Evolutionary conservation across 495 filamentous ascomycete species (phyloP).

Genomic region (Daldinia childiae): DNA sequence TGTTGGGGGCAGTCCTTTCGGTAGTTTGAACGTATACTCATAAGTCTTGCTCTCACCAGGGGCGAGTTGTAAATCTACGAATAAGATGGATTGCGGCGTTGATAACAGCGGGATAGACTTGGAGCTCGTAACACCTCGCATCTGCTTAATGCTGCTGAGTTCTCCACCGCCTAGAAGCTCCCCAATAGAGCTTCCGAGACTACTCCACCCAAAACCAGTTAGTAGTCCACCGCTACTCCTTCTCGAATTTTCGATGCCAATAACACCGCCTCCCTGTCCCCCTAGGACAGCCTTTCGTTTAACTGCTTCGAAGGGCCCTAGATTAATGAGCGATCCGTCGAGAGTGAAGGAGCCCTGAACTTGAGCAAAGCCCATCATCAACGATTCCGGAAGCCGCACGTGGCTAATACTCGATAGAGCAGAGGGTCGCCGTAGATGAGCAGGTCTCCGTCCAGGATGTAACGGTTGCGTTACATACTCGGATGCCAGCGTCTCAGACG

Average conservation of each 20-base stretch:
- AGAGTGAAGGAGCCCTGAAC: constrained; percentile 91
- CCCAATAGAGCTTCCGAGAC: constrained; percentile 85
- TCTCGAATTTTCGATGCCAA: constrained; percentile 79
- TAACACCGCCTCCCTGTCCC: constrained; percentile 83
- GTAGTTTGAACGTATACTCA: constrained; percentile 84
- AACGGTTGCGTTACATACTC: constrained; percentile 78
- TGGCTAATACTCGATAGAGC: constrained; percentile 59
- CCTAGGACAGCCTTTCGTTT: constrained; percentile 93
- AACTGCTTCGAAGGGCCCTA: constrained; percentile 91
- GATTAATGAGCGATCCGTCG: constrained; percentile 90
- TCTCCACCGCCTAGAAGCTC: constrained; percentile 86
- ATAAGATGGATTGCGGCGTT: constrained; percentile 95
- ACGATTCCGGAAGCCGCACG: constrained; percentile 67
- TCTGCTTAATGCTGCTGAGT: constrained; percentile 91
- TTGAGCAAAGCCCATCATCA: constrained; percentile 99
- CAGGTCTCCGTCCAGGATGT: constrained; percentile 53
- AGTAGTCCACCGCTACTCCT: constrained; percentile 84
- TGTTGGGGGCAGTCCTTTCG: constrained; percentile 85
- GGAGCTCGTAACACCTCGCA: constrained; percentile 82
- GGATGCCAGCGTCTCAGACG: constrained; percentile 89
- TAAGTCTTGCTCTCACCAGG: constrained; percentile 92
- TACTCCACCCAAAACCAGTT: constrained; percentile 86
- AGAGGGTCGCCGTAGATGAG: constrained; percentile 71
- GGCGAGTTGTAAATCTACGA: constrained; percentile 87
- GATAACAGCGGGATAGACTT: constrained; percentile 88